A percentile compares a stretch with the other conserved stretches of the same genome.
These are phyloP conservation scores for Diaporthe capsici DNA, from an alignment of 2,329 filamentous ascomycete genomes.

Conservation along the genomic window DNA sequence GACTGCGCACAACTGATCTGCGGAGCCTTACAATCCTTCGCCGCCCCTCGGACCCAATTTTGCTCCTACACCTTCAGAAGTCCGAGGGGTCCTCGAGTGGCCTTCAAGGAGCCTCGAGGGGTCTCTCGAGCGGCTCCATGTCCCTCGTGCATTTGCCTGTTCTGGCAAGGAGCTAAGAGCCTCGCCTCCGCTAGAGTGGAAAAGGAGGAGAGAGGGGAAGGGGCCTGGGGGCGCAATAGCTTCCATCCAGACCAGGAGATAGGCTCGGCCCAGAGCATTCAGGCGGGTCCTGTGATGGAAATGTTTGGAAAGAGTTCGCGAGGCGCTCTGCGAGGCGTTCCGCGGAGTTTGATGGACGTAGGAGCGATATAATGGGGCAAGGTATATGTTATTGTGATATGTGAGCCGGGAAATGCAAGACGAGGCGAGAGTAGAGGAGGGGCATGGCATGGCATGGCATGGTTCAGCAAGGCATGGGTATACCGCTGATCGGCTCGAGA, in stretches of 20 bases:
- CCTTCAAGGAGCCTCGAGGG: neutral
- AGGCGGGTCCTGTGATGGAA: neutral
- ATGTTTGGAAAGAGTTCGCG: slow-evolving; percentile 21
- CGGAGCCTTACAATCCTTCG: slow-evolving; percentile 30
- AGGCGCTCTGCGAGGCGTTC: slow-evolving; percentile 11
- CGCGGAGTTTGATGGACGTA: neutral
- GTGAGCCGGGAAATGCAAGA: slow-evolving; percentile 5
- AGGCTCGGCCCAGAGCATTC: neutral
- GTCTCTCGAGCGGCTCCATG: neutral
- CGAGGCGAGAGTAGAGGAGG: slow-evolving; percentile 21
- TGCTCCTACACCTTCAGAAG: slow-evolving; percentile 3
- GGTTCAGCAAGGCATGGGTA: neutral
- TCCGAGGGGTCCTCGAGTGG: neutral
- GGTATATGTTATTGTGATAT: slow-evolving; percentile 22
- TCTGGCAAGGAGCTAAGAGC: neutral
- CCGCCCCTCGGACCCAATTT: slow-evolving; percentile 13
- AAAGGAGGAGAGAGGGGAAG: neutral
- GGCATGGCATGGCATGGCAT: neutral
- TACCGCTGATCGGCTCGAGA: slow-evolving; percentile 21
- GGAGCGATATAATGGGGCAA: slow-evolving; percentile 1
- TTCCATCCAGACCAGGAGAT: neutral
- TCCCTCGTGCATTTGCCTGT: neutral
- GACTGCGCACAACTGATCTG: slow-evolving; percentile 23
- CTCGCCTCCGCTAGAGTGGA: neutral
- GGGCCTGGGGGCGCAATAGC: neutral